Conservation (phyloP, 164 flowering plant species). For the Platanus orientalis region DNA sequence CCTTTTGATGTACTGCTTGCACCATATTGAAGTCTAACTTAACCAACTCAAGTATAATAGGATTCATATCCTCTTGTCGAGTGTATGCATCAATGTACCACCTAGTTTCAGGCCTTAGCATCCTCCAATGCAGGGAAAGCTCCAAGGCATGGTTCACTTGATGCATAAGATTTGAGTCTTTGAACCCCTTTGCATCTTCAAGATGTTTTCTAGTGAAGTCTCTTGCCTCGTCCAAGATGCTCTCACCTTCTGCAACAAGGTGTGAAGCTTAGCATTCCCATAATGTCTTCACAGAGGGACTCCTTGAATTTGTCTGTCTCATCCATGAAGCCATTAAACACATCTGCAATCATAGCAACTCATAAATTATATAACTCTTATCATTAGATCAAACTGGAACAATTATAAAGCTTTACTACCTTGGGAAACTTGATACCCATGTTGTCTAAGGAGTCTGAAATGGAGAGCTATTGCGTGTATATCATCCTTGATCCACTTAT, state of each 20-base stretch:
- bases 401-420: constrained; percentile 9
- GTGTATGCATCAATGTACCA: constrained; percentile 24
- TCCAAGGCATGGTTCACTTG: constrained; percentile 31
- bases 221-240: constrained; percentile 24
- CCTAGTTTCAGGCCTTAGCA: constrained; percentile 30
- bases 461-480: constrained; percentile 16
- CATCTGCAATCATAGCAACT: constrained; percentile 19
- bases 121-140: constrained; percentile 31
- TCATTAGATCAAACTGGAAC: neutral
- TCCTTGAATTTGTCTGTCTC: constrained; percentile 20
- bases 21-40: constrained; percentile 42
- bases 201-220: constrained; percentile 18
- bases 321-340: constrained; percentile 24
- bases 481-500: constrained; percentile 6
- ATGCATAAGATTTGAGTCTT: constrained; percentile 8
- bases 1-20: constrained; percentile 35
- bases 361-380: too few relatives aligned
- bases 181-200: constrained; percentile 5
- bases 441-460: constrained; percentile 25
- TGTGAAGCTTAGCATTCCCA: constrained; percentile 38
- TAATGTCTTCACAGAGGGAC: constrained; percentile 6
- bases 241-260: constrained; percentile 29
- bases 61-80: constrained; percentile 6
- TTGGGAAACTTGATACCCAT: constrained; percentile 15
- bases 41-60: constrained; percentile 26